These are phyloP conservation scores for Mitragyna speciosa DNA, from an alignment of 257 asterid species.

Conservation along the genomic window DNA sequence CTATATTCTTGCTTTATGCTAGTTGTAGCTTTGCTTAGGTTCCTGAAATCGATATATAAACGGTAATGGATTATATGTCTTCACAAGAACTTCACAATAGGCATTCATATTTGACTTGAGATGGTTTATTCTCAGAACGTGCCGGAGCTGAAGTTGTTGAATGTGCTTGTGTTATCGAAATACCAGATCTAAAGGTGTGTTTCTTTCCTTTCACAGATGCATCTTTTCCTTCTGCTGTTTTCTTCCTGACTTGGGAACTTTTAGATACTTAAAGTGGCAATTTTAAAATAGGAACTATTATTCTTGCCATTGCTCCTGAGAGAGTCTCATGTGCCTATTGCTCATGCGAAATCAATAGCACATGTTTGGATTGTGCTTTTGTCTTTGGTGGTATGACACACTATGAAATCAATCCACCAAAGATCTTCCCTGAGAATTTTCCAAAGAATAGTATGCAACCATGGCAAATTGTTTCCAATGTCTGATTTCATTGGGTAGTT, in stretches of 20 bases:
- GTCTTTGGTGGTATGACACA: not conserved
- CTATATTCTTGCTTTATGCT: not conserved
- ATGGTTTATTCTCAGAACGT: constrained; percentile 46
- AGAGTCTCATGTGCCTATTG: not conserved
- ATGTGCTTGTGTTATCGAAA: constrained; percentile 79
- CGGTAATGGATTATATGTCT: not conserved
- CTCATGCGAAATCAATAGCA: not conserved
- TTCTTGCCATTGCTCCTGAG: not conserved
- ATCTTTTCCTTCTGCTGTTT: not conserved
- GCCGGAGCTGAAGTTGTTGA: constrained; percentile 77
- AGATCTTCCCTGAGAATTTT: not conserved
- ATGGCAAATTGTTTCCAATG: not conserved
- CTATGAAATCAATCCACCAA: not conserved
- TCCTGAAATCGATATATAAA: no score
- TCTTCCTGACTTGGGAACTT: not conserved
- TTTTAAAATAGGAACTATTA: not conserved
- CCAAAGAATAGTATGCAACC: not conserved
- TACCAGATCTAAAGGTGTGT: constrained; percentile 66
- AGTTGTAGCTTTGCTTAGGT: no score
- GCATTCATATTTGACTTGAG: constrained; percentile 10
- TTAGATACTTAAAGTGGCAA: not conserved
- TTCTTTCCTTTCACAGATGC: not conserved
- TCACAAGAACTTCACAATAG: not conserved
- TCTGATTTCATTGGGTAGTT: not conserved
- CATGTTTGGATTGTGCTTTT: not conserved